Evolutionary conservation across 192 early-diverging fungal species (phyloP).

Genomic region (Backusella tuberculispora): DNA sequence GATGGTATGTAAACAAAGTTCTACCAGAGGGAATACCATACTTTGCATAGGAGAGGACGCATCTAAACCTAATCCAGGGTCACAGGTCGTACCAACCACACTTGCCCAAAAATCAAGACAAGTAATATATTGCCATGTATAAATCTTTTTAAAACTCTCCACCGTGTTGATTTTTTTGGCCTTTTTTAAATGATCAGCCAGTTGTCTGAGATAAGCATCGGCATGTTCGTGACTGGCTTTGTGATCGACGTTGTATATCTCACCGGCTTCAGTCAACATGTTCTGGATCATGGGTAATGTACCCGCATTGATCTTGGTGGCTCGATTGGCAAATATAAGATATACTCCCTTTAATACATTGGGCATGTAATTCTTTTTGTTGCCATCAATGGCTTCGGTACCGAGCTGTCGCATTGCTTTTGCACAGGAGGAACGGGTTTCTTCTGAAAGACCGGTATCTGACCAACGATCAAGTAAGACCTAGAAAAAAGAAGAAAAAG

Average conservation of each 20-base stretch:
- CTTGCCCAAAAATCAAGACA: conserved; percentile 88
- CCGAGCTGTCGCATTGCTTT: conserved; percentile 60
- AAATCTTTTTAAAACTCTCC: conserved; percentile 84
- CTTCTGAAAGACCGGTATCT: conserved; percentile 51
- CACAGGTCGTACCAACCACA: conserved; percentile 73
- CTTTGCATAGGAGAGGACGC: conserved; percentile 58
- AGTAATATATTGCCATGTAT: conserved; percentile 96
- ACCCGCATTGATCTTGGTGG: conserved; percentile 71
- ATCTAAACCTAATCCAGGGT: conserved; percentile 30
- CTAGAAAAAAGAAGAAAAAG: conserved; percentile 12
- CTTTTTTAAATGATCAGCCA: conserved; percentile 86
- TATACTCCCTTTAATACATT: conserved; percentile 77
- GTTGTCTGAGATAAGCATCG: conserved; percentile 87
- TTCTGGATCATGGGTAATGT: conserved; percentile 79
- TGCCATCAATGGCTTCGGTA: conserved; percentile 21
- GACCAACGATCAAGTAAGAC: conserved; percentile 60
- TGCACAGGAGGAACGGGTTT: conserved; percentile 76
- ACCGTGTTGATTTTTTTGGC: conserved; percentile 83
- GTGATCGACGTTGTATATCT: conserved; percentile 77
- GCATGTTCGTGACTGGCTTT: conserved; percentile 85
- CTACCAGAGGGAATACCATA: conserved; percentile 81
- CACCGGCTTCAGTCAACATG: conserved; percentile 91
- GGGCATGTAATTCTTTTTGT: conserved; percentile 25
- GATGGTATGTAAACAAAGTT: conserved; percentile 68
- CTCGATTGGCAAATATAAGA: conserved; percentile 72